Evolutionary conservation across 2,329 filamentous ascomycete genomes (phyloP).

Genomic region (Cercospora sp.): DNA sequence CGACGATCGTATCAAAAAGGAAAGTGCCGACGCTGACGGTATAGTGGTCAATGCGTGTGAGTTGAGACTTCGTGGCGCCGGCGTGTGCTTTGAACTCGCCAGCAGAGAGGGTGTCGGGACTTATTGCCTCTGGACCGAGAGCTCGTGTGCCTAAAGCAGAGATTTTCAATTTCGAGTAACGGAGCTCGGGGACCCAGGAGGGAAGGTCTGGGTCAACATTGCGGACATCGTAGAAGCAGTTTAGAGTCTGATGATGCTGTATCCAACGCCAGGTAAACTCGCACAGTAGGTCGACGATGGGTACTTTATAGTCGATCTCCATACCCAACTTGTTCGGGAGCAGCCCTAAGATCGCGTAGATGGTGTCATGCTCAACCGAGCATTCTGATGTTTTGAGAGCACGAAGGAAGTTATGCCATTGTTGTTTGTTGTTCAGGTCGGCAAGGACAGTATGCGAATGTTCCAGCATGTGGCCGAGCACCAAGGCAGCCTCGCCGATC

Average conservation of each 20-base stretch:
- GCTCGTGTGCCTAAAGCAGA: background rate
- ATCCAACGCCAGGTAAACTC: conserved; percentile 12
- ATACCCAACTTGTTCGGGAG: conserved; percentile 8
- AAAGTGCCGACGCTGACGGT: background rate
- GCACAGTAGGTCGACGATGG: background rate
- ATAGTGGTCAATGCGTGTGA: background rate
- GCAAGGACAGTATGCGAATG: conserved; percentile 1
- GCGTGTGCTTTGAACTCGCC: conserved; percentile 9
- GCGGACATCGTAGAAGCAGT: conserved; percentile 11
- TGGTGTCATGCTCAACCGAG: conserved; percentile 7
- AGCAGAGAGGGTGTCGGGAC: conserved; percentile 3
- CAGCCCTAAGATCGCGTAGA: conserved; percentile 11
- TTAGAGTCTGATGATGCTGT: background rate
- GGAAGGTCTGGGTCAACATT: conserved; percentile 8
- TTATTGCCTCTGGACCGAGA: conserved; percentile 7
- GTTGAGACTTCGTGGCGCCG: background rate
- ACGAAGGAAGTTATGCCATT: conserved; percentile 6
- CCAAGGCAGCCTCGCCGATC: background rate
- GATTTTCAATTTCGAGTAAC: background rate
- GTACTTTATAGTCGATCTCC: conserved; percentile 9
- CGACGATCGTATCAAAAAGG: conserved; percentile 9
- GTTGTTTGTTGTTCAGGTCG: background rate
- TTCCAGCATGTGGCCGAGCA: background rate
- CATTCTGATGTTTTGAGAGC: conserved; percentile 4
- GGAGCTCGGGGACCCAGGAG: conserved; percentile 11